phyloP scores from a whole-genome alignment of 2,329 filamentous ascomycete genomes.

The Xylaria sp. region DNA sequence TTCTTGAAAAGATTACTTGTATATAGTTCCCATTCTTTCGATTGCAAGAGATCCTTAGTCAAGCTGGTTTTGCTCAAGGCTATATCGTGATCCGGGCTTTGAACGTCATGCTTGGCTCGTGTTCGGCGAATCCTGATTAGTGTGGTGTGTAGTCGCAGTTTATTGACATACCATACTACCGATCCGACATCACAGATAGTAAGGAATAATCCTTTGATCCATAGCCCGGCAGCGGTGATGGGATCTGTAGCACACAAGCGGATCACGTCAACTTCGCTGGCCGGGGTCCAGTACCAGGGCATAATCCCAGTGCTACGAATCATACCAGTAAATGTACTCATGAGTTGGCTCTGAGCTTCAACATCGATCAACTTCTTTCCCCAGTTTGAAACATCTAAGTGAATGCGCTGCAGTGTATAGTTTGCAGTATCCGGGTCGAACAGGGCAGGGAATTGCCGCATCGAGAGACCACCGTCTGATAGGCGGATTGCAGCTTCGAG shows the following conservation, averaged over 20 bases:
- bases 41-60: not conserved
- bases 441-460: constrained; percentile 21
- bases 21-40: constrained; percentile 31
- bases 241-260: constrained; percentile 35
- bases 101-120: constrained; percentile 10
- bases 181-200: constrained; percentile 18
- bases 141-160: constrained; percentile 5
- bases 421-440: constrained; percentile 20
- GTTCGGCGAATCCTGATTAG: constrained; percentile 6
- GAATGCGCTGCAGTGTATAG: constrained; percentile 2
- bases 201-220: constrained; percentile 16
- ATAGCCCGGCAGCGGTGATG: constrained; percentile 19
- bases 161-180: constrained; percentile 11
- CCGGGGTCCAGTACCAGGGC: constrained; percentile 37
- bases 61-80: constrained; percentile 17
- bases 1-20: constrained; percentile 32
- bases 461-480: constrained; percentile 35
- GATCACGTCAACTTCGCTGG: constrained; percentile 32
- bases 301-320: constrained; percentile 29
- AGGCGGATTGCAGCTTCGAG: constrained; percentile 23
- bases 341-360: constrained; percentile 7
- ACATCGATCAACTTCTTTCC: constrained; percentile 20
- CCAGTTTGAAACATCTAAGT: constrained; percentile 9
- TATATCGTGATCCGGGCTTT: not conserved
- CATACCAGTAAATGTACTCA: constrained; percentile 31